Base-by-base conservation (phyloP, 2,329 filamentous ascomycete species). In the Penicillium sp. region DNA sequence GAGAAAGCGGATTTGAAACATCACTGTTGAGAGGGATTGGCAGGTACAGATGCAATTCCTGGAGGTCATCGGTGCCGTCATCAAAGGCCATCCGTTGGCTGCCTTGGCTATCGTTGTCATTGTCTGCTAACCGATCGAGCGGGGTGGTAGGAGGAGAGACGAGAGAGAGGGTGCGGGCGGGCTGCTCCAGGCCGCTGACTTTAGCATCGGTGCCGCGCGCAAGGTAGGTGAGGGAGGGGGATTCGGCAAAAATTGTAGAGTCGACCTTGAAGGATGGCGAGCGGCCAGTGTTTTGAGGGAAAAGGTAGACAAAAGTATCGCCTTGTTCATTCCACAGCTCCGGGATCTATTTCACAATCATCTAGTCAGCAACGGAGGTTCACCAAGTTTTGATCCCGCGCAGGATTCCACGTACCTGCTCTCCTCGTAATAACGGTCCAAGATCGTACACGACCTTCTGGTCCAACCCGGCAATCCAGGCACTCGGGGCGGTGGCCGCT, bases 271-370 rank as follows among this genome's bases (percentile, higher is more conserved):
- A 88, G 3, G 85, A 87, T 9, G 86, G 78, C 5, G 83, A 79
- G 66, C 80, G 81, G 53, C 80, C 80, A 21, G 83, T 82, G 16
- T 76, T 81, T 43, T 81, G 77, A 1, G 85, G 84, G 64, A 85
- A 87, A 14, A 88, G 77, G 64, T 88, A 85, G n/a, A 88, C 78
- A 59, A 81, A 79, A 14, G 85, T 87, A 68, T 88, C 84, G n/a
- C 83, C 85, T 47, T 80, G 69, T 3, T 85, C 82, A 62, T 87
- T 83, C 86, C 86, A 88, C 9, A 88, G 70, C 65, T 88, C 86
- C 6, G 77, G 68, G 16, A 85, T 77, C 81, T 84, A 60, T 27
- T 16, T 10, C 5, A 29, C 10, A 27, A 25, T 23, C 31, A 56
- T 25, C 19, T 21, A 11, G 29, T 63, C 50, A 50, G 53, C 35